Percentiles rank a stretch among this genome's conserved stretches.
Evolutionary conservation across 495 filamentous ascomycete species (phyloP).

Genomic region (Elaphomyces granulatus): DNA sequence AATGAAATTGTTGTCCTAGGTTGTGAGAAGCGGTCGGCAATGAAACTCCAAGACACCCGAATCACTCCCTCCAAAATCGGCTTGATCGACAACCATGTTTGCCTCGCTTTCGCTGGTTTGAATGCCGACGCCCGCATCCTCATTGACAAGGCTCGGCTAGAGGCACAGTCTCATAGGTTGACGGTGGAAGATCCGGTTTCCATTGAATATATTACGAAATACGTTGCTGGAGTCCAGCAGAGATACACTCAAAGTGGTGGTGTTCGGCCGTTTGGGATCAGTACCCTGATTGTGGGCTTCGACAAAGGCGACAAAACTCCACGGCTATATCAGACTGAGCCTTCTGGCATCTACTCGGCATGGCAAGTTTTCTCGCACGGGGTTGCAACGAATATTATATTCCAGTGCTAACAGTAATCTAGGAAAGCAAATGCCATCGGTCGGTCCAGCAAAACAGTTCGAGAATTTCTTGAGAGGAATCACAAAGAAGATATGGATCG

Average conservation of each 20-base stretch:
- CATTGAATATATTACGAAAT: slow-evolving; percentile 99
- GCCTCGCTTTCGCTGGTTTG: slow-evolving; percentile 90
- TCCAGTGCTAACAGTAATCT: slow-evolving; percentile 5
- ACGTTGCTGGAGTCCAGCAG: slow-evolving; percentile 94
- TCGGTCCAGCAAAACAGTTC: slow-evolving; percentile 93
- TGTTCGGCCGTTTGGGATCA: slow-evolving; percentile 94
- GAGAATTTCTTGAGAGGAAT: slow-evolving; percentile 95
- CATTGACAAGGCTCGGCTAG: slow-evolving; percentile 91
- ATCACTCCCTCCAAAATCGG: slow-evolving; percentile 98
- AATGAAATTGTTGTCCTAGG: slow-evolving; percentile 86
- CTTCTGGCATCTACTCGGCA: slow-evolving; percentile 94
- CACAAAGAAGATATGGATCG: slow-evolving; percentile 95
- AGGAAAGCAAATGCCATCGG: slow-evolving; percentile 99
- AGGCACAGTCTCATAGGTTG: slow-evolving; percentile 92
- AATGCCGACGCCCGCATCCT: slow-evolving; percentile 96
- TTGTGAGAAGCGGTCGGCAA: slow-evolving; percentile 95
- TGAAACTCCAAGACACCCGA: slow-evolving; percentile 98
- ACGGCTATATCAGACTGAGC: slow-evolving; percentile 92
- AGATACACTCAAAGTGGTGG: slow-evolving; percentile 96
- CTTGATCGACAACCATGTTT: slow-evolving; percentile 84
- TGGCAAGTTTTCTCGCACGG: slow-evolving; percentile 48
- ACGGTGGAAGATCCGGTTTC: slow-evolving; percentile 97
- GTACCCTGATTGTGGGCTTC: slow-evolving; percentile 92
- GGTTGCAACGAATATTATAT: slow-evolving; percentile 5
- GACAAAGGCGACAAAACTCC: slow-evolving; percentile 79